Base-by-base conservation (phyloP, 345 rosid species). In the Lepidium sativum region DNA sequence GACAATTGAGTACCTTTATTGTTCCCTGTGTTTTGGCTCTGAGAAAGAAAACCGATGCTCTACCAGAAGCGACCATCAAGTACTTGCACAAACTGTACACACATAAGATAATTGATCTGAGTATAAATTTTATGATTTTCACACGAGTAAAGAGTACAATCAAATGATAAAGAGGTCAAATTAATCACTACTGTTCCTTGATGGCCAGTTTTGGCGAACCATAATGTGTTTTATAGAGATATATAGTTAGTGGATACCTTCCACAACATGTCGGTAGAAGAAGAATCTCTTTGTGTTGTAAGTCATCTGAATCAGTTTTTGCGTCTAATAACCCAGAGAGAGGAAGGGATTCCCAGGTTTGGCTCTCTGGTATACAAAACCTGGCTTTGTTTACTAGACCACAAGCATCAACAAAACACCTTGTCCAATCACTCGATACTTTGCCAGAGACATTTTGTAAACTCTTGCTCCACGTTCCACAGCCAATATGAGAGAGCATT, bases 391-490 rank as follows among this genome's bases (percentile, higher is more conserved):
- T 67, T 39, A 80, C 80, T 54, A 69, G 54, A 69, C 33, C 23
- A 60, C 75, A 75, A 1, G 65, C 72, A 79, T 92, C 96, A 65
- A 89, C 95, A 75, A 52, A 80, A 74, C 91, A 78, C 65, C 86
- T 82, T 17, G 73, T 83, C 98, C 98, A 87, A 54, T 57, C 76
- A 70, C 78, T 68, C 6, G 81, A 37, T 23, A 56, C 72, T 69
- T 67, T 59, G 41, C 75, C 53, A 44, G 83, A 64, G 40, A 55
- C 38, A 65, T 51, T 27, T 3, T 70, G 52, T 44, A 92, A 64
- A 25, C 60, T 78, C 71, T 72, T 85, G 23, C 63, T 71, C 97
- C 97, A 89, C 27, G 97, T 89, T 77, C 98, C 98, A 64, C 86
- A 80, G 65, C 91, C 92, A 64, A 58, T 51, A 74, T 87, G 92